Evolutionary conservation across 2,329 filamentous ascomycete genomes (phyloP).

Genomic region (Tolypocladium ovalisporum): DNA sequence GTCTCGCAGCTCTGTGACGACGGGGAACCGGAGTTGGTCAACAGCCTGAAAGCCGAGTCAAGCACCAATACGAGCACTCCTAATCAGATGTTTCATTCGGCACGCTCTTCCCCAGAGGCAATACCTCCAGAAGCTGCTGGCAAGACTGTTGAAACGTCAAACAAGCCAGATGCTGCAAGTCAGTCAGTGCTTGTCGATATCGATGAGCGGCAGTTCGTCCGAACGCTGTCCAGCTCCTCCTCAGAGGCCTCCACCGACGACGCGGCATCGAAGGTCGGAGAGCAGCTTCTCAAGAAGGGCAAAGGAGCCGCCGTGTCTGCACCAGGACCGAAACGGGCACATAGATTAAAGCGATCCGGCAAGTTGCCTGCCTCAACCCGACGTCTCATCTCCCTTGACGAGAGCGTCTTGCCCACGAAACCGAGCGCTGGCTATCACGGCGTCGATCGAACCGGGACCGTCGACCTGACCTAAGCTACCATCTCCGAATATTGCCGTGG

Average conservation of each 20-base stretch:
- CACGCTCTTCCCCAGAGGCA: constrained; percentile 10
- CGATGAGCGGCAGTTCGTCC: neutral
- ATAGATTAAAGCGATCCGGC: neutral
- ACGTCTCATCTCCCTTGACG: neutral
- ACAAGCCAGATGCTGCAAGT: neutral
- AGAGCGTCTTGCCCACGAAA: neutral
- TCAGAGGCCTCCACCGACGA: neutral
- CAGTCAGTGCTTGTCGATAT: neutral
- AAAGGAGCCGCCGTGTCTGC: neutral
- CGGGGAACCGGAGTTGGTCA: constrained; percentile 8
- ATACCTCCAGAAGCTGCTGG: neutral
- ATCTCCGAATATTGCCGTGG: neutral
- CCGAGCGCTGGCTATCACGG: constrained; percentile 15
- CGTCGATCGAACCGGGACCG: constrained; percentile 14
- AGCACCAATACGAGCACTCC: constrained; percentile 5
- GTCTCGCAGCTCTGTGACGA: neutral
- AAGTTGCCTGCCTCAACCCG: neutral
- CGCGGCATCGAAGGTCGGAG: neutral
- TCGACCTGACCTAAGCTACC: constrained; percentile 6
- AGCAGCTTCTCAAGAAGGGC: neutral
- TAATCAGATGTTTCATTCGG: constrained; percentile 10
- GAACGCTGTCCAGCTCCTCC: constrained; percentile 3
- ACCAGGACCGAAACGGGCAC: neutral
- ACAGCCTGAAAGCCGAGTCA: constrained; percentile 9
- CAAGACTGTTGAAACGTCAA: neutral